A percentile compares a stretch with the other conserved stretches of the same genome.
These are phyloP conservation scores for Ormosia emarginata DNA, from an alignment of 306 rosid species.

Conservation along the genomic window DNA sequence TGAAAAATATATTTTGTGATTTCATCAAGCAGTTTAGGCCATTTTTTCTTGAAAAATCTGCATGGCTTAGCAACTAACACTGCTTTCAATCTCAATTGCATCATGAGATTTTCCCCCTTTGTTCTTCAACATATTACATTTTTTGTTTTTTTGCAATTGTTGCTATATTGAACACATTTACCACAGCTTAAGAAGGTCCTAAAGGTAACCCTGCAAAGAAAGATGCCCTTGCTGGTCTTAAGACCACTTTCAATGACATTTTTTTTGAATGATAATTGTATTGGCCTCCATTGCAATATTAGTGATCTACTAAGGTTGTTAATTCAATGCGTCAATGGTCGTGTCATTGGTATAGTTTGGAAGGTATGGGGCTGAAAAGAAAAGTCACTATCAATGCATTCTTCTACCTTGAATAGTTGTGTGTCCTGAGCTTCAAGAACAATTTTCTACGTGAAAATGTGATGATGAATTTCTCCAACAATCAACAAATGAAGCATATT, in stretches of 20 bases:
- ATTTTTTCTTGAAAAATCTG: neutral
- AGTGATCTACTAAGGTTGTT: slow-evolving; percentile 29
- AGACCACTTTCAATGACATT: slow-evolving; percentile 28
- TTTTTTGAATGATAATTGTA: slow-evolving; percentile 37
- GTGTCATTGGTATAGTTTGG: slow-evolving; percentile 23
- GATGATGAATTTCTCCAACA: slow-evolving; percentile 27
- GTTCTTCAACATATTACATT: neutral
- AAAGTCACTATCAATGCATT: slow-evolving; percentile 12
- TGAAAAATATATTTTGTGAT: neutral
- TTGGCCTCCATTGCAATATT: slow-evolving; percentile 31
- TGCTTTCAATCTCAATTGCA: slow-evolving; percentile 14
- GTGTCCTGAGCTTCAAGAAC: slow-evolving; percentile 41
- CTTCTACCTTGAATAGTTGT: slow-evolving; percentile 25
- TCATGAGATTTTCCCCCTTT: slow-evolving; percentile 16
- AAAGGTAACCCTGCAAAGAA: slow-evolving; percentile 18
- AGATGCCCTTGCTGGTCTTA: slow-evolving; percentile 41
- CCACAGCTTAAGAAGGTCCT: slow-evolving; percentile 25
- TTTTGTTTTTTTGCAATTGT: neutral
- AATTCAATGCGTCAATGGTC: slow-evolving; percentile 39
- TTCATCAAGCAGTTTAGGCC: neutral
- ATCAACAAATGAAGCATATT: slow-evolving; percentile 30
- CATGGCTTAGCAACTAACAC: slow-evolving; percentile 10
- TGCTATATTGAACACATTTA: neutral
- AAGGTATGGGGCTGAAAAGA: slow-evolving; percentile 27
- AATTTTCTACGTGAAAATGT: slow-evolving; percentile 33